Evolutionary conservation across 2,329 filamentous ascomycete species (phyloP).

Genomic region (Fusarium camptoceras): DNA sequence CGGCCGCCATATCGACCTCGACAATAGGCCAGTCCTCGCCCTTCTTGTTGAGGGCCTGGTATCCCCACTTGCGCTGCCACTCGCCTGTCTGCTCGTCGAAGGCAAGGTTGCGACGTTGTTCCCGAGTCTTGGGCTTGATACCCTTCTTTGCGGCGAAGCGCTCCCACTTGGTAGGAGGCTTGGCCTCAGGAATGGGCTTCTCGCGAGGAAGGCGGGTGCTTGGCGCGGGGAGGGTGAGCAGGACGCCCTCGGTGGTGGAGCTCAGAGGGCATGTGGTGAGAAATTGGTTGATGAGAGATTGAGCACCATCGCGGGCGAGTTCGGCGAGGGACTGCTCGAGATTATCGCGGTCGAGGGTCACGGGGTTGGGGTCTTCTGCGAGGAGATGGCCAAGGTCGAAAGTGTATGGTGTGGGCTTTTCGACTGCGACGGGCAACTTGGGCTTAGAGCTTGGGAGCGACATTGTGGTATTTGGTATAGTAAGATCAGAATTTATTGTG

Average conservation of each 20-base stretch:
- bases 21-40: conserved; percentile 85
- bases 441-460: conserved; percentile 54
- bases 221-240: conserved; percentile 79
- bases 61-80: conserved; percentile 96
- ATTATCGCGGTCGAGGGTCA: conserved; percentile 65
- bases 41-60: conserved; percentile 89
- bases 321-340: conserved; percentile 77
- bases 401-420: conserved; percentile 89
- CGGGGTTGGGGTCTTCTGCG: conserved; percentile 87
- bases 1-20: conserved; percentile 85
- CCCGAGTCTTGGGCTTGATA: conserved; percentile 88
- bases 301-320: conserved; percentile 88
- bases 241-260: conserved; percentile 76
- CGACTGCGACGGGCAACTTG: conserved; percentile 73
- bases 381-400: conserved; percentile 93
- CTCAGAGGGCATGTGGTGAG: conserved; percentile 86
- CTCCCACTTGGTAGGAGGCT: conserved; percentile 93
- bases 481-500: neutral
- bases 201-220: conserved; percentile 84
- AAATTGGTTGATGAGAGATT: conserved; percentile 93
- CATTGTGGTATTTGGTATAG: conserved; percentile 45
- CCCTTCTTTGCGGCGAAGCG: conserved; percentile 97
- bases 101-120: conserved; percentile 77
- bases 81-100: conserved; percentile 88
- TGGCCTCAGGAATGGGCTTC: conserved; percentile 86